Percentiles rank a stretch among this genome's conserved stretches.
These are phyloP conservation scores for Craspedostauros australis DNA, from an alignment of 108 stramenopile species.

Conservation along the genomic window DNA sequence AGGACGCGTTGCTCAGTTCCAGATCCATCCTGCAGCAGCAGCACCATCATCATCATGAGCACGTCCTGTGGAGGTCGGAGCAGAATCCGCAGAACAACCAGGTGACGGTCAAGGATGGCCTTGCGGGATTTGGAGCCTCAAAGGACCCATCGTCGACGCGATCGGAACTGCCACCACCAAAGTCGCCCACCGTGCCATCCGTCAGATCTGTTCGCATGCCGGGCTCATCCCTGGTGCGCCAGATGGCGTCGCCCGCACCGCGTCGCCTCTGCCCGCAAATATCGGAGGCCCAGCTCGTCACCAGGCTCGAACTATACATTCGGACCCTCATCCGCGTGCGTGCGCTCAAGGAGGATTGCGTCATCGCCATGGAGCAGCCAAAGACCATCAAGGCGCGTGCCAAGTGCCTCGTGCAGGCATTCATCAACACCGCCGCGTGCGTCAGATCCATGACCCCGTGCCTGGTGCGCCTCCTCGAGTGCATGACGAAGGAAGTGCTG, in stretches of 20 bases:
- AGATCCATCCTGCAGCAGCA: too few species aligned
- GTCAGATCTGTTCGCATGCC: slow-evolving; percentile 5
- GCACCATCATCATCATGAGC: too few species aligned
- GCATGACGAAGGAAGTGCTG: slow-evolving; percentile 66
- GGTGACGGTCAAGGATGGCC: slow-evolving; percentile 17
- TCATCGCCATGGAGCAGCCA: slow-evolving; percentile 64
- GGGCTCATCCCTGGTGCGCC: too few species aligned
- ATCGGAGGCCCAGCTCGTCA: slow-evolving; percentile 42
- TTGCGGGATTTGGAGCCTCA: slow-evolving; percentile 16
- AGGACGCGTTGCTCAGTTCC: too few species aligned
- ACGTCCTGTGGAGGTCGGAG: too few species aligned
- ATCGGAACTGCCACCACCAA: background rate
- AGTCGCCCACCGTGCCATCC: background rate
- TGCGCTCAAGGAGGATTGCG: slow-evolving; percentile 54
- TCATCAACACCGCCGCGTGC: slow-evolving; percentile 47
- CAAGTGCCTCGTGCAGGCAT: slow-evolving; percentile 40
- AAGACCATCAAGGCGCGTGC: slow-evolving; percentile 59
- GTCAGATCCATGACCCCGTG: slow-evolving; percentile 48
- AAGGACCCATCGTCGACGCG: background rate
- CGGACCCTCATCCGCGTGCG: slow-evolving; percentile 38
- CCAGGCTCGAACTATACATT: slow-evolving; percentile 69
- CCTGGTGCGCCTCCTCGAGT: slow-evolving; percentile 51
- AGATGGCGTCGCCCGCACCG: background rate
- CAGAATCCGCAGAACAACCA: background rate
- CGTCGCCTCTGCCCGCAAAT: slow-evolving; percentile 38